phyloP scores from a whole-genome alignment of 345 rosid species.

The Euphorbia peplus region DNA sequence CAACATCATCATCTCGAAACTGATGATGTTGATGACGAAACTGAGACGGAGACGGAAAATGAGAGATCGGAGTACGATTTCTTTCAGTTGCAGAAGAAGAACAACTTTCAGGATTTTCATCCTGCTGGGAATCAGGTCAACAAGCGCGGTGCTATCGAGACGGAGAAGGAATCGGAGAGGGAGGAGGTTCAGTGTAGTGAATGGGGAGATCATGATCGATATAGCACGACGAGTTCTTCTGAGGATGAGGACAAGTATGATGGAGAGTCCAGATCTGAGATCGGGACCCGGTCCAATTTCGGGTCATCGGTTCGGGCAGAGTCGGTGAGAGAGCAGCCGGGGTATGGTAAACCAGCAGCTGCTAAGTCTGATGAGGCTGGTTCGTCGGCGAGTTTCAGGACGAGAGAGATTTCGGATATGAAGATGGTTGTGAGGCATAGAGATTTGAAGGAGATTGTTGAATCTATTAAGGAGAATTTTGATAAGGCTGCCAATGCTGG shows the following conservation, averaged over 20 bases:
- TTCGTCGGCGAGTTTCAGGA: conserved; percentile 52
- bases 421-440: conserved; percentile 85
- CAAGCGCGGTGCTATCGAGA: too few relatives aligned
- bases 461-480: conserved; percentile 74
- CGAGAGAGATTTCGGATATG: conserved; percentile 53
- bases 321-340: conserved; percentile 21
- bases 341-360: conserved; percentile 10
- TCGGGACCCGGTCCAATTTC: conserved; percentile 58
- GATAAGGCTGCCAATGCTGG: conserved; percentile 85
- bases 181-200: conserved; percentile 99
- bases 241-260: conserved; percentile 45
- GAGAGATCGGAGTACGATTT: conserved; percentile 73
- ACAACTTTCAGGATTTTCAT: too few relatives aligned
- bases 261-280: conserved; percentile 60
- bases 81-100: conserved; percentile 30
- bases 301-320: conserved; percentile 46
- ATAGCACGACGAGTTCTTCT: conserved; percentile 56
- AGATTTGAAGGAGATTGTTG: conserved; percentile 90
- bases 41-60: conserved; percentile 36
- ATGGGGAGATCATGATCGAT: conserved; percentile 71
- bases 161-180: conserved; percentile 54
- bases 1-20: conserved; percentile 29
- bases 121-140: too few relatives aligned
- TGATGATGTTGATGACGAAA: conserved; percentile 22
- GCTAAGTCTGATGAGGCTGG: conserved; percentile 45